Evolutionary conservation across 176 grass and related monocot genomes (phyloP).

Genomic region (bread wheat (Triticum aestivum)): DNA sequence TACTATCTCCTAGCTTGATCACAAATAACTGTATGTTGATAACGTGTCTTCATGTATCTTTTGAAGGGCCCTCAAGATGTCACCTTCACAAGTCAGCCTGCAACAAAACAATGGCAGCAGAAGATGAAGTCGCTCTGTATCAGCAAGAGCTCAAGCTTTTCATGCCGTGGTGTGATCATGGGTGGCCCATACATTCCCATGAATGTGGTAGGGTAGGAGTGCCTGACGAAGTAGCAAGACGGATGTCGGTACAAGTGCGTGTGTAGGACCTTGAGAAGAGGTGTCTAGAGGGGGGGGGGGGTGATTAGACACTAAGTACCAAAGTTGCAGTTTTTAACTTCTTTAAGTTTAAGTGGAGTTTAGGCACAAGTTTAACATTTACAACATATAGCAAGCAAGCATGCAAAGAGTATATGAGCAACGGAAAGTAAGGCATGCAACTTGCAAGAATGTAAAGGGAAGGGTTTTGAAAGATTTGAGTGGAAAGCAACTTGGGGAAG

Average conservation of each 20-base stretch:
- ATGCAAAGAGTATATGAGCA: too few relatives aligned
- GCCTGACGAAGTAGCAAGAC: slow-evolving; percentile 56
- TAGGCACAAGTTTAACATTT: too few relatives aligned
- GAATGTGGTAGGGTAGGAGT: slow-evolving; percentile 40
- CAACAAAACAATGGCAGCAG: slow-evolving; percentile 53
- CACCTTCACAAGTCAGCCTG: slow-evolving; percentile 29
- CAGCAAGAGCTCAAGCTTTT: slow-evolving; percentile 61
- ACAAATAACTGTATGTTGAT: not conserved
- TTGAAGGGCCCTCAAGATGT: slow-evolving; percentile 38
- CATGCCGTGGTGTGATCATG: slow-evolving; percentile 55
- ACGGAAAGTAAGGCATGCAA: too few relatives aligned
- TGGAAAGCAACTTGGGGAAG: too few relatives aligned
- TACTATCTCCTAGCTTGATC: not conserved
- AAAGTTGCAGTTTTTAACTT: too few relatives aligned
- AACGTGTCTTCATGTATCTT: not conserved
- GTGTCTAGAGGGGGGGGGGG: too few relatives aligned
- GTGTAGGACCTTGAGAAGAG: too few relatives aligned
- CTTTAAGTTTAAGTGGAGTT: too few relatives aligned
- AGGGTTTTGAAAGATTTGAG: too few relatives aligned
- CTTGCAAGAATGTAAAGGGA: too few relatives aligned
- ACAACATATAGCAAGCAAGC: too few relatives aligned
- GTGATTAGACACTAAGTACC: too few relatives aligned
- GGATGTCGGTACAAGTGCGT: slow-evolving; percentile 53
- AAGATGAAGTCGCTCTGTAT: slow-evolving; percentile 65
- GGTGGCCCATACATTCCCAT: slow-evolving; percentile 63